Conservation (phyloP, 192 early-diverging fungal species). For the Gigaspora rosea region DNA sequence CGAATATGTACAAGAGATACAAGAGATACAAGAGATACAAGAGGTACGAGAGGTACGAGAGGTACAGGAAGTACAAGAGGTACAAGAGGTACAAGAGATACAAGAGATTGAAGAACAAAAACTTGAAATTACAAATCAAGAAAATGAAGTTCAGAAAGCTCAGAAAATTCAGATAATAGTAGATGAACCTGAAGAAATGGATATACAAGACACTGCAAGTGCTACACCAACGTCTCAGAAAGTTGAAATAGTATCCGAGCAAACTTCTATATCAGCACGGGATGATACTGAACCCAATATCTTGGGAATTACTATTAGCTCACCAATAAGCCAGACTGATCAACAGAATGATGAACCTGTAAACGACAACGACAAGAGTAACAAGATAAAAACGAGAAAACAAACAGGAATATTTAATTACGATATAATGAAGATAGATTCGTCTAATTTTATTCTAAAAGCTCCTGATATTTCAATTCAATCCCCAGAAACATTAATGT, state of each 20-base stretch:
- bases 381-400: neutral
- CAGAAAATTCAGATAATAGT: neutral
- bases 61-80: too few species aligned
- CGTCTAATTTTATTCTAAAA: neutral
- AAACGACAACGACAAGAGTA: too few species aligned
- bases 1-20: neutral
- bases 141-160: slow-evolving; percentile 45
- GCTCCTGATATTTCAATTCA: neutral
- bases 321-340: too few species aligned
- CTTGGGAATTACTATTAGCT: too few species aligned
- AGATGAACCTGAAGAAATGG: slow-evolving; percentile 36
- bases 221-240: neutral
- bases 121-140: slow-evolving; percentile 40
- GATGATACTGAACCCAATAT: too few species aligned
- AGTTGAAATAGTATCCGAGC: neutral
- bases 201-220: neutral
- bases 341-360: too few species aligned
- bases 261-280: neutral
- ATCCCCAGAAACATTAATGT: neutral
- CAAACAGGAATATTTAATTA: neutral
- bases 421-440: neutral
- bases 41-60: too few species aligned
- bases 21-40: too few species aligned
- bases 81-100: too few species aligned
- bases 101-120: slow-evolving; percentile 23